Percentiles rank a stretch among this genome's conserved stretches.
Evolutionary conservation across 148 eudicot species (phyloP).

Genomic region (Oxyria digyna): DNA sequence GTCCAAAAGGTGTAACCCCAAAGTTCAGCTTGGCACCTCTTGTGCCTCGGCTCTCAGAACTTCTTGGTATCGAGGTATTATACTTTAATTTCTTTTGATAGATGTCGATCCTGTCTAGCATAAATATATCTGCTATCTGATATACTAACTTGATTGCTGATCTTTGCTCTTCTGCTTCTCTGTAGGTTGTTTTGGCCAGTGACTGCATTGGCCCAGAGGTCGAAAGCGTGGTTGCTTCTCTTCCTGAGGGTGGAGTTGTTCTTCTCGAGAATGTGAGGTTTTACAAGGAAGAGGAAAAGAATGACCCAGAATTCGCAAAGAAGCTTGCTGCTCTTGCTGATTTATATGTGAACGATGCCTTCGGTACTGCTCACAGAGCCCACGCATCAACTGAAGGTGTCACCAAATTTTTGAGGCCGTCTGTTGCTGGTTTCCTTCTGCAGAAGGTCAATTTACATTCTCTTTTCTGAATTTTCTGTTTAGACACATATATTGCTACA

Average conservation of each 20-base stretch:
- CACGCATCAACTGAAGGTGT: conserved; percentile 97
- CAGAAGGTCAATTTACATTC: conserved; percentile 53
- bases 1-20: conserved; percentile 92
- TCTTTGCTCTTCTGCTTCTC: not conserved
- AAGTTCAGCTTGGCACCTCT: conserved; percentile 90
- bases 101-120: not conserved
- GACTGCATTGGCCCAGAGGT: conserved; percentile 90
- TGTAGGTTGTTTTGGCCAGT: conserved; percentile 80
- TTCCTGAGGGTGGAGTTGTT: conserved; percentile 84
- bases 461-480: not conserved
- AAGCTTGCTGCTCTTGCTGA: conserved; percentile 94
- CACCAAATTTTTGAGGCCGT: conserved; percentile 78
- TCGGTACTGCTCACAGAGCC: conserved; percentile 96
- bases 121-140: not conserved
- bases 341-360: conserved; percentile 83
- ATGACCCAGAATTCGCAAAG: conserved; percentile 88
- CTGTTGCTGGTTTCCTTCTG: conserved; percentile 90
- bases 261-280: conserved; percentile 88
- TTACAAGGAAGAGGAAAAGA: conserved; percentile 89
- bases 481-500: not conserved
- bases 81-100: conserved; percentile 3
- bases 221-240: conserved; percentile 66
- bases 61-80: conserved; percentile 73
- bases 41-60: conserved; percentile 80
- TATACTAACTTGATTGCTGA: conserved; percentile 1